These are phyloP conservation scores for Wilcoxina mikolae DNA, from an alignment of 495 filamentous ascomycete genomes.

Conservation along the genomic window DNA sequence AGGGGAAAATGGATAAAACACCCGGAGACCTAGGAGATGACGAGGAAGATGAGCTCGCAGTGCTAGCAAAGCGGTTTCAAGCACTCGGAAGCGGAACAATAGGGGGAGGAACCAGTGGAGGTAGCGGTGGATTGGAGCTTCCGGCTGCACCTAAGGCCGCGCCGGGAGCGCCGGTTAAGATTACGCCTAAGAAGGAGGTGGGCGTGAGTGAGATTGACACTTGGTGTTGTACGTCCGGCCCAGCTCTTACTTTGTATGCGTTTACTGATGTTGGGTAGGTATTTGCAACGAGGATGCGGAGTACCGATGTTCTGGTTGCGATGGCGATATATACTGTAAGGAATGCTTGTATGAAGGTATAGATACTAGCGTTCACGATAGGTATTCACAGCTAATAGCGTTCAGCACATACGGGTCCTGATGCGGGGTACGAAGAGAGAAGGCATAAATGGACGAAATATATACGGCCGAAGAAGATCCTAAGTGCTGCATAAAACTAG, in stretches of 20 bases:
- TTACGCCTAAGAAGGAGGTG: not conserved
- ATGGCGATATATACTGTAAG: slow-evolving; percentile 25
- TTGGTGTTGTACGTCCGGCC: slow-evolving; percentile 20
- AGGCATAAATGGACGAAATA: slow-evolving; percentile 29
- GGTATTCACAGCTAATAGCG: not conserved
- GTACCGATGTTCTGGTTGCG: slow-evolving; percentile 23
- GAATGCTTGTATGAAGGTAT: slow-evolving; percentile 24
- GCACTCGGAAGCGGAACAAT: slow-evolving; percentile 13
- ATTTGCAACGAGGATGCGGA: slow-evolving; percentile 28
- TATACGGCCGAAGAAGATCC: slow-evolving; percentile 12
- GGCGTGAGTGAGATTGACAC: slow-evolving; percentile 15
- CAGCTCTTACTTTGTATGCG: not conserved
- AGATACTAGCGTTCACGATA: not conserved
- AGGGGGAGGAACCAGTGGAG: not conserved
- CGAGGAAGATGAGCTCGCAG: slow-evolving; percentile 9
- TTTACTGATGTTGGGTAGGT: slow-evolving; percentile 7
- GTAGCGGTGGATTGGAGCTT: not conserved
- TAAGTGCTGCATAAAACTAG: slow-evolving; percentile 1
- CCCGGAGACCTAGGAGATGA: not conserved
- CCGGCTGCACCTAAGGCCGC: not conserved
- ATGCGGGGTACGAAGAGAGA: slow-evolving; percentile 20
- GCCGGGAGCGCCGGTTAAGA: not conserved
- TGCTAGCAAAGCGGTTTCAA: slow-evolving; percentile 14
- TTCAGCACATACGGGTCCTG: slow-evolving; percentile 18
- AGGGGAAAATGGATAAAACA: not conserved